phyloP scores from a whole-genome alignment of 1,284 basidiomycete species.

The Sparassis latifolia region DNA sequence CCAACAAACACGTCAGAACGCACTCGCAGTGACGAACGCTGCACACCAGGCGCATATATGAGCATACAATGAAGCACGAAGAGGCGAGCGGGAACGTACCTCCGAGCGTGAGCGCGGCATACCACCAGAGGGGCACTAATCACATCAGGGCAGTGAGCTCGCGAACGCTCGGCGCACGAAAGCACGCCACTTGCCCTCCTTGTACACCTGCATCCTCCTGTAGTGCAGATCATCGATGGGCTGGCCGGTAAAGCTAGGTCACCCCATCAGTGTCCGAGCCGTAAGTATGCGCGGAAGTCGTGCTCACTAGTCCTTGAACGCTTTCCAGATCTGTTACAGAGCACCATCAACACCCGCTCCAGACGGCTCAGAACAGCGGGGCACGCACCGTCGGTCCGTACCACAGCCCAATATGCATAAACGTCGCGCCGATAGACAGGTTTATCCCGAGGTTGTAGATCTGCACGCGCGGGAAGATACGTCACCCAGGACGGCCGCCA shows the following conservation, averaged over 20 bases:
- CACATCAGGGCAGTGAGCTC: conserved; percentile 25
- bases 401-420: conserved; percentile 41
- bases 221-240: conserved; percentile 6
- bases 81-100: conserved; percentile 25
- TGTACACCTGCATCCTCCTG: conserved; percentile 19
- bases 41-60: conserved; percentile 1
- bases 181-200: conserved; percentile 20
- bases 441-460: conserved; percentile 19
- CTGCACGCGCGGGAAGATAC: conserved; percentile 3
- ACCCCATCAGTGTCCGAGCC: not conserved
- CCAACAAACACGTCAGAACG: not conserved
- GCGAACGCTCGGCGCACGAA: not conserved
- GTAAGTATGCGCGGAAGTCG: not conserved
- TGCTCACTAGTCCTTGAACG: conserved; percentile 27
- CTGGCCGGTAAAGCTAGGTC: not conserved
- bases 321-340: conserved; percentile 2
- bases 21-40: conserved; percentile 32
- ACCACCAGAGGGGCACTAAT: conserved; percentile 42
- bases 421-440: conserved; percentile 16
- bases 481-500: conserved; percentile 11
- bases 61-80: not conserved
- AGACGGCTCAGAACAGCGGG: too few species aligned
- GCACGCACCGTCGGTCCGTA: conserved; percentile 27
- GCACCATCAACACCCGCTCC: not conserved
- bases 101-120: conserved; percentile 28